Evolutionary conservation across 176 grass and related monocot species (phyloP).

Genomic region (Typha latifolia): DNA sequence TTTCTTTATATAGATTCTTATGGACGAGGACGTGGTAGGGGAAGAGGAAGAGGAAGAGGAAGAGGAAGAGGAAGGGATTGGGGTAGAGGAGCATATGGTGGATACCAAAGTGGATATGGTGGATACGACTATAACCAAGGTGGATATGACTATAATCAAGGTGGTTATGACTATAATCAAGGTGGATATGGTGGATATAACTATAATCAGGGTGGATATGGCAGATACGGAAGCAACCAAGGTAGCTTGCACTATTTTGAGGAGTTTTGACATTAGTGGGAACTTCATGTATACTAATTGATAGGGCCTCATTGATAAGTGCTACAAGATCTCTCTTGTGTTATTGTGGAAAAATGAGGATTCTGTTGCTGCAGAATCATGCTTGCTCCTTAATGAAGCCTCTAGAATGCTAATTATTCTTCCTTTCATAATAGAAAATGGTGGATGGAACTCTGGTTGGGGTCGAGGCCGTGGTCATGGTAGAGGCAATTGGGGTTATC

Average conservation of each 20-base stretch:
- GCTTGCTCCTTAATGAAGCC: not conserved
- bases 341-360: not conserved
- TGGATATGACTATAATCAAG: conserved; percentile 28
- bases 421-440: conserved; percentile 48
- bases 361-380: not conserved
- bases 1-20: conserved; percentile 37
- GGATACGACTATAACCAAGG: conserved; percentile 40
- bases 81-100: conserved; percentile 32
- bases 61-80: conserved; percentile 18
- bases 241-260: conserved; percentile 11
- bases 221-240: conserved; percentile 49
- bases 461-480: conserved; percentile 34
- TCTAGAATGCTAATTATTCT: conserved; percentile 1
- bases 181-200: conserved; percentile 51
- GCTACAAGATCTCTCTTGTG: not conserved
- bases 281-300: not conserved
- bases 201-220: conserved; percentile 54
- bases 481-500: conserved; percentile 57
- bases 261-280: not conserved
- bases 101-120: conserved; percentile 36
- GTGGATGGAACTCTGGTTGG: conserved; percentile 42
- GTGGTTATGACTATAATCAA: conserved; percentile 51
- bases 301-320: too few relatives aligned
- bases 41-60: conserved; percentile 57
- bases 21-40: conserved; percentile 42